Evolutionary conservation across 2,329 filamentous ascomycete genomes (phyloP).

Genomic region (Stachybotrys chlorohalonatus): DNA sequence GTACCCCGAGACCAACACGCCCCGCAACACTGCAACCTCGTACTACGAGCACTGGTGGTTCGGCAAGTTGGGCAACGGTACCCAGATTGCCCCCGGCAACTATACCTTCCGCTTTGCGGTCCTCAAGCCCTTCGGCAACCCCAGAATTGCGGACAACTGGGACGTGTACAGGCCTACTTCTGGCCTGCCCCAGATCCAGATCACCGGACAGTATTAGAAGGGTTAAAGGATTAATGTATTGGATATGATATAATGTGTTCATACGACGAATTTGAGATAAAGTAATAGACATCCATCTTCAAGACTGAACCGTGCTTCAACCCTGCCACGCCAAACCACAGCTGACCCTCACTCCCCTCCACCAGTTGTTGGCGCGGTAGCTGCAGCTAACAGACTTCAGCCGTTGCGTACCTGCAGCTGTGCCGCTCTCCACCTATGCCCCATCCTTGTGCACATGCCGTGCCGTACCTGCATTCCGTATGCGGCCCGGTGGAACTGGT

Average conservation of each 20-base stretch:
- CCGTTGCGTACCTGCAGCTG: background rate
- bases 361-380: no score
- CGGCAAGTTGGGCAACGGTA: slow-evolving; percentile 16
- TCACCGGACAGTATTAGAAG: background rate
- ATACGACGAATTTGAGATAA: background rate
- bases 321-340: no score
- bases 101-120: slow-evolving; percentile 16
- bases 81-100: slow-evolving; percentile 13
- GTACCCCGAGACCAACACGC: slow-evolving; percentile 8
- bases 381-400: background rate
- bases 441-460: background rate
- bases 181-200: background rate
- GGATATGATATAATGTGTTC: background rate
- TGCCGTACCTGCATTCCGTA: background rate
- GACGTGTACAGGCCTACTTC: slow-evolving; percentile 7
- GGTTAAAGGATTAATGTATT: background rate
- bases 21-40: slow-evolving; percentile 6
- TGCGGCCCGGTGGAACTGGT: background rate
- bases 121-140: slow-evolving; percentile 15
- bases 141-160: slow-evolving; percentile 10
- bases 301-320: no score
- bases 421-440: background rate
- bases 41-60: slow-evolving; percentile 15
- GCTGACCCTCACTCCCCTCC: no score
- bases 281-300: background rate